phyloP scores from a whole-genome alignment of 2,329 filamentous ascomycete genomes.

The Rhynchosporium graminicola region DNA sequence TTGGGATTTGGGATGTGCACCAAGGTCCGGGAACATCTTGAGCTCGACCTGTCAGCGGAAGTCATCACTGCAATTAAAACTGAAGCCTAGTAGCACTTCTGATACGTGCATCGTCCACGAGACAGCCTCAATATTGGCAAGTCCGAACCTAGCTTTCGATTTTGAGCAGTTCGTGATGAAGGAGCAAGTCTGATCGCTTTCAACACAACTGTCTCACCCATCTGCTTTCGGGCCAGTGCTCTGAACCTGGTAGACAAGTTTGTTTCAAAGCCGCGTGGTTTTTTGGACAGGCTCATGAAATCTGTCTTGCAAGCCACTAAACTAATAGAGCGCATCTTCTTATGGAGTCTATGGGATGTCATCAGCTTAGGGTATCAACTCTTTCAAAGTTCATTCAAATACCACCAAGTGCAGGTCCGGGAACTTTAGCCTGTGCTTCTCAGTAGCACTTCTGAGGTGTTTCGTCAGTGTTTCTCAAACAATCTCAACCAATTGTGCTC shows the following conservation, averaged over 20 bases:
- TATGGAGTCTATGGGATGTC: background rate
- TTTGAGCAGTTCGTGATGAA: background rate
- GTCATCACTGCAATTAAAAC: no score
- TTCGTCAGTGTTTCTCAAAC: constrained; percentile 23
- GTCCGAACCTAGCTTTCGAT: background rate
- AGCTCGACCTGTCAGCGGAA: no score
- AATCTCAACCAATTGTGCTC: constrained; percentile 11
- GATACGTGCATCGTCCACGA: background rate
- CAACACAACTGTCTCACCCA: background rate
- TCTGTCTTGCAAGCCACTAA: background rate
- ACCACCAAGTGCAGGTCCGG: background rate
- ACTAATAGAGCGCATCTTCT: background rate
- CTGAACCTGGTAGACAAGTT: background rate
- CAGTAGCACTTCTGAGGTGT: constrained; percentile 14
- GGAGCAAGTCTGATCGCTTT: constrained; percentile 3
- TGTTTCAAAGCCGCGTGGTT: background rate
- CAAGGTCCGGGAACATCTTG: no score
- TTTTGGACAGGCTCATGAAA: no score
- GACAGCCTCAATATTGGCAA: background rate
- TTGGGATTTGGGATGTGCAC: background rate
- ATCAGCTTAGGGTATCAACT: background rate
- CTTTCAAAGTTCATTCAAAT: constrained; percentile 14
- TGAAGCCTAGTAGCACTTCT: no score
- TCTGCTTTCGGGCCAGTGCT: no score
- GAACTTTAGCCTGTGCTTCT: constrained; percentile 16